These are phyloP conservation scores for Kodamaea suecica DNA, from an alignment of 1,139 yeast species.

Conservation along the genomic window DNA sequence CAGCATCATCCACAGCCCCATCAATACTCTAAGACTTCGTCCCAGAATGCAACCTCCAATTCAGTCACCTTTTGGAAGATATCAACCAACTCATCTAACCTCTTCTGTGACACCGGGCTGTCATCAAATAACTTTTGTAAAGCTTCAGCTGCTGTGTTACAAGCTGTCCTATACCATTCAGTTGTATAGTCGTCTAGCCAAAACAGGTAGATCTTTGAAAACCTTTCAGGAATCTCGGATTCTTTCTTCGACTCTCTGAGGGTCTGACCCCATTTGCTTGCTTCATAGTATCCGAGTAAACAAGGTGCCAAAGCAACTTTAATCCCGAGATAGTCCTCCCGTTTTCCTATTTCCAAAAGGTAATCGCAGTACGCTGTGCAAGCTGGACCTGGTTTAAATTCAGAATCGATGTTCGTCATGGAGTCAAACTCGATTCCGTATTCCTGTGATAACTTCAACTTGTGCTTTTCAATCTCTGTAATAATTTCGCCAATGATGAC, in stretches of 20 bases:
- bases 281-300: constrained; percentile 66
- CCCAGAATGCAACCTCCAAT: constrained; percentile 68
- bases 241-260: constrained; percentile 8
- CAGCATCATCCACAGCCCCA: neutral
- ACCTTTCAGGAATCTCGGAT: constrained; percentile 14
- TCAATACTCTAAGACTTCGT: constrained; percentile 31
- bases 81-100: constrained; percentile 51
- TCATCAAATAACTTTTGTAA: neutral
- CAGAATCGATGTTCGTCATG: too few relatives aligned
- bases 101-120: constrained; percentile 23
- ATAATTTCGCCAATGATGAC: constrained; percentile 51
- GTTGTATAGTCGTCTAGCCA: constrained; percentile 66
- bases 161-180: constrained; percentile 54
- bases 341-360: constrained; percentile 49
- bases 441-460: constrained; percentile 42
- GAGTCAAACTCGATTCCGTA: constrained; percentile 47
- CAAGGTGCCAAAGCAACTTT: constrained; percentile 75
- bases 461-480: constrained; percentile 56
- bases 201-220: constrained; percentile 38
- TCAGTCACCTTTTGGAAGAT: constrained; percentile 58
- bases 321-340: constrained; percentile 60
- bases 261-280: constrained; percentile 25
- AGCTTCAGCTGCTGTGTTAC: constrained; percentile 43
- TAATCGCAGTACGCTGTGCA: constrained; percentile 61
- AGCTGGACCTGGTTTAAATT: constrained; percentile 52